Conservation (phyloP, 768 basidiomycete genomes). For the Leucocoprinus leucothites region DNA sequence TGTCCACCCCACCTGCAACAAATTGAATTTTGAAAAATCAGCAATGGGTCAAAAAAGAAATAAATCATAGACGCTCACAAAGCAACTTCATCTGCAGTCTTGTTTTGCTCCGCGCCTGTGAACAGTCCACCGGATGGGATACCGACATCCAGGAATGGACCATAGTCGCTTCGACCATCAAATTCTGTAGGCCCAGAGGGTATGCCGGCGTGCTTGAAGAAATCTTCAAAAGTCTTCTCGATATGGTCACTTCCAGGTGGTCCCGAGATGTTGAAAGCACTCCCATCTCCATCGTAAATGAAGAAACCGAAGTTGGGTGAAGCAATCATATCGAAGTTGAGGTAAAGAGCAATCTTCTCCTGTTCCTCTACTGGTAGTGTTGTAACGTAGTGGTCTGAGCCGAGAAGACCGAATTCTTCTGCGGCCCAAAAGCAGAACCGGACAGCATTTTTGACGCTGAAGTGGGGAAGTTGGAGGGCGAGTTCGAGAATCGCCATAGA, state of each 20-base stretch:
- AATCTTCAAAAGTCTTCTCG: constrained; percentile 26
- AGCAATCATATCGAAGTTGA: constrained; percentile 35
- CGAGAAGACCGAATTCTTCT: constrained; percentile 29
- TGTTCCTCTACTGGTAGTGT: constrained; percentile 21
- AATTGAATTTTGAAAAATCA: too few relatives aligned
- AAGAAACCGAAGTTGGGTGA: constrained; percentile 27
- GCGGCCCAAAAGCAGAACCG: constrained; percentile 32
- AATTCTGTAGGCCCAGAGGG: constrained; percentile 23
- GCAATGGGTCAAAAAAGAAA: background rate
- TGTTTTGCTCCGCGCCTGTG: constrained; percentile 27
- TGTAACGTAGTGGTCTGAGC: constrained; percentile 27
- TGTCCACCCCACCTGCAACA: constrained; percentile 25
- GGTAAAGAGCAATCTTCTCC: constrained; percentile 28
- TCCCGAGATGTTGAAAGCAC: constrained; percentile 24
- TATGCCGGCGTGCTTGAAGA: constrained; percentile 18
- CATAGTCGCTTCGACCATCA: constrained; percentile 27
- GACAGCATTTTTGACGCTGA: constrained; percentile 27
- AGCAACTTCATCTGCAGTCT: constrained; percentile 23
- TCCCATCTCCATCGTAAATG: constrained; percentile 29
- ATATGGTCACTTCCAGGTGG: constrained; percentile 28
- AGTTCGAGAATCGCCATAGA: constrained; percentile 26
- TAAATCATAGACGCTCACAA: constrained; percentile 14
- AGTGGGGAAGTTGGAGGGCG: constrained; percentile 25
- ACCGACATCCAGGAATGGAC: constrained; percentile 27
- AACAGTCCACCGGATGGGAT: constrained; percentile 29